Evolutionary conservation across 2,329 filamentous ascomycete species (phyloP).

Genomic region (Fonsecaea pedrosoi): DNA sequence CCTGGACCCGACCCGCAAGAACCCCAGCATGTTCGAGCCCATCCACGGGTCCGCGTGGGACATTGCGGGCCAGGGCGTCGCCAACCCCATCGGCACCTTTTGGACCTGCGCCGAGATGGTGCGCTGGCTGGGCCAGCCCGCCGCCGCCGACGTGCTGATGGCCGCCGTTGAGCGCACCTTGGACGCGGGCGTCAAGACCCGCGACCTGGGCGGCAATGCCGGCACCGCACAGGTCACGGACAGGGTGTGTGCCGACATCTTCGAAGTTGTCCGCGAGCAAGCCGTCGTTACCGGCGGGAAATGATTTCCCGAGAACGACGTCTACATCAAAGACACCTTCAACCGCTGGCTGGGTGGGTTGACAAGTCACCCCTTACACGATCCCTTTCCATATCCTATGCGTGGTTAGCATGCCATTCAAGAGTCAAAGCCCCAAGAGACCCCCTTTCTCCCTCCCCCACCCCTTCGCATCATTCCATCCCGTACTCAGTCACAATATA

Average conservation of each 20-base stretch:
- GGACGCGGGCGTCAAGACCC: conserved; percentile 61
- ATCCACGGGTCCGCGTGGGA: conserved; percentile 86
- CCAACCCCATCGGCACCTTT: conserved; percentile 81
- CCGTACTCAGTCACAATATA: too few relatives aligned
- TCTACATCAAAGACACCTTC: too few relatives aligned
- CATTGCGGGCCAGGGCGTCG: conserved; percentile 93
- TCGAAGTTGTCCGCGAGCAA: background rate
- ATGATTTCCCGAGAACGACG: too few relatives aligned
- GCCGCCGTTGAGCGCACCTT: conserved; percentile 67
- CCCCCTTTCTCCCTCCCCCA: too few relatives aligned
- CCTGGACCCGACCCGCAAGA: conserved; percentile 67
- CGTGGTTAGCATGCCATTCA: too few relatives aligned
- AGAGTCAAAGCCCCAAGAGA: too few relatives aligned
- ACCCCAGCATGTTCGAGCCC: conserved; percentile 69
- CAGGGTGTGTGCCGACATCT: conserved; percentile 53
- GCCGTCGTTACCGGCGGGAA: too few relatives aligned
- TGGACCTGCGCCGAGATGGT: conserved; percentile 75
- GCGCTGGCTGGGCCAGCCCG: conserved; percentile 65
- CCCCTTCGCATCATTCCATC: too few relatives aligned
- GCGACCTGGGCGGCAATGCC: conserved; percentile 65
- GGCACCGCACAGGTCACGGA: conserved; percentile 66
- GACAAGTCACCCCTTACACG: too few relatives aligned
- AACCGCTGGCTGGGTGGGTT: too few relatives aligned
- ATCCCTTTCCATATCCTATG: too few relatives aligned
- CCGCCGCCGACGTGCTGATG: conserved; percentile 64